A percentile compares a stretch with the other conserved stretches of the same genome.
These are phyloP conservation scores for Ephemerocybe angulata DNA, from an alignment of 768 basidiomycete genomes.

Conservation along the genomic window DNA sequence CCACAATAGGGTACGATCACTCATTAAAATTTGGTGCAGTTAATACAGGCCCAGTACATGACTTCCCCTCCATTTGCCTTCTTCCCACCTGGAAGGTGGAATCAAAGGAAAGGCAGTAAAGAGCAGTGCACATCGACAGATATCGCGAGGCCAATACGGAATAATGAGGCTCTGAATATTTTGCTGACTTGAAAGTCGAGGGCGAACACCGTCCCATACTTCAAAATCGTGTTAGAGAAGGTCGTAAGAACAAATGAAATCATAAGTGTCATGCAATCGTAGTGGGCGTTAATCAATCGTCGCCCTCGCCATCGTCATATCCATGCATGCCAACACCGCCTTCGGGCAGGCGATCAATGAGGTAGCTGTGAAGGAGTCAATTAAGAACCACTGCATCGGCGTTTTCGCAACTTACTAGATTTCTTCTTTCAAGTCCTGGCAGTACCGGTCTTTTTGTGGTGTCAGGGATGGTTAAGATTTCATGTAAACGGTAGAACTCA, in stretches of 20 bases:
- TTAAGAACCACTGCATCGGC: conserved; percentile 8
- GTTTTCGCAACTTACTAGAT: conserved; percentile 52
- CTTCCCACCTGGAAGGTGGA: no score
- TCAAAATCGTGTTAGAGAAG: background rate
- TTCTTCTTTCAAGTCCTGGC: conserved; percentile 83
- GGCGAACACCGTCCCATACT: background rate
- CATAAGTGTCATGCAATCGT: background rate
- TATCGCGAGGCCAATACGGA: no score
- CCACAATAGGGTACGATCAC: no score
- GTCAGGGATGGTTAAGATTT: background rate
- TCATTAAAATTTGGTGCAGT: no score
- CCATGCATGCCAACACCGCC: conserved; percentile 68
- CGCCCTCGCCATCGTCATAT: conserved; percentile 80
- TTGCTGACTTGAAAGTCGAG: no score
- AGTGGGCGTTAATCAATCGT: conserved; percentile 49
- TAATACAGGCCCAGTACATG: no score
- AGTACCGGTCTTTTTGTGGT: conserved; percentile 63
- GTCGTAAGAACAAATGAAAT: background rate
- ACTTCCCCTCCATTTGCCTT: no score
- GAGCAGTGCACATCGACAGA: no score
- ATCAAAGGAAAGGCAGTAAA: no score
- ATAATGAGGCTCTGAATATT: no score
- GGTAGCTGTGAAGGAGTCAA: conserved; percentile 45
- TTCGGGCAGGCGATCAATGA: conserved; percentile 67
- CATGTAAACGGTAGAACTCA: conserved; percentile 27